Evolutionary conservation across 176 grass and related monocot genomes (phyloP).

Genomic region (Phyllostachys edulis): DNA sequence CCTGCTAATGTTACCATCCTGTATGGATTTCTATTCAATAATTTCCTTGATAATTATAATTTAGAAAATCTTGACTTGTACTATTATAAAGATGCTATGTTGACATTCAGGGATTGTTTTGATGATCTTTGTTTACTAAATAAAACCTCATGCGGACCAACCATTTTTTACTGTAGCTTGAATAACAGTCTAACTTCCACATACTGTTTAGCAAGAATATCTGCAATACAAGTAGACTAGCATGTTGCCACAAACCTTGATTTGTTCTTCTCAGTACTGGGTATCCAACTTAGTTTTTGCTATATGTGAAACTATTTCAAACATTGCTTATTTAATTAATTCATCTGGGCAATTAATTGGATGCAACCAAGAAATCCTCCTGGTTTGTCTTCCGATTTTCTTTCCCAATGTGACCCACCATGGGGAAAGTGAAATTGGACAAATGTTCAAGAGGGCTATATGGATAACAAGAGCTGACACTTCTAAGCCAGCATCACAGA

Average conservation of each 20-base stretch:
- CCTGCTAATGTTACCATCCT: constrained; percentile 70
- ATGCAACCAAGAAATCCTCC: too few relatives aligned
- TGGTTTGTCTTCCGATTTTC: too few relatives aligned
- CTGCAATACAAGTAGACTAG: background rate
- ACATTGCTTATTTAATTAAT: background rate
- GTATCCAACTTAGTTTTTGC: constrained; percentile 2
- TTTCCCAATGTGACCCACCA: too few relatives aligned
- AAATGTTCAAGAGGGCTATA: too few relatives aligned
- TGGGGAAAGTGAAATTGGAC: too few relatives aligned
- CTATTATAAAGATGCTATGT: background rate
- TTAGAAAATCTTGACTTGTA: background rate
- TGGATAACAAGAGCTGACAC: too few relatives aligned
- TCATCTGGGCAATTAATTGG: too few relatives aligned
- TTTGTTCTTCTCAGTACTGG: background rate
- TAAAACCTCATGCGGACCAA: background rate
- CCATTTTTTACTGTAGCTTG: background rate
- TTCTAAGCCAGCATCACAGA: too few relatives aligned
- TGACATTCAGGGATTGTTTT: background rate
- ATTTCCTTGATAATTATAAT: background rate
- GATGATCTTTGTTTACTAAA: background rate
- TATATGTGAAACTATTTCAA: background rate
- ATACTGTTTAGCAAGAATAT: background rate
- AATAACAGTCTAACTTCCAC: background rate
- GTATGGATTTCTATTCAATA: constrained; percentile 45
- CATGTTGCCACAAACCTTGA: background rate